These are phyloP conservation scores for Flaveria floridana DNA, from an alignment of 140 eudicot species.

Conservation along the genomic window DNA sequence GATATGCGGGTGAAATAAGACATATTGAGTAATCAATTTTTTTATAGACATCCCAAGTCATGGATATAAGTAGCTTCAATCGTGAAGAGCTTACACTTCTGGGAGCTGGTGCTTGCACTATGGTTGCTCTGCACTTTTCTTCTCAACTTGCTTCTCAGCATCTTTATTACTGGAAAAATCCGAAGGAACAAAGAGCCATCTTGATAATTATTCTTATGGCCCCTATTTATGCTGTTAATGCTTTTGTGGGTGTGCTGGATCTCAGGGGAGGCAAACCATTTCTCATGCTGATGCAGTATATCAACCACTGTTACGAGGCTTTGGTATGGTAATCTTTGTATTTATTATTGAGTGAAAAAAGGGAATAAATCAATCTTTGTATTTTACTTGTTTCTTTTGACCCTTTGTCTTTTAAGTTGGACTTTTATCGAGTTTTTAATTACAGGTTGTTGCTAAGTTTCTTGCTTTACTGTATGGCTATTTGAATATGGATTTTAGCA, in stretches of 20 bases:
- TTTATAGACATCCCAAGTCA: constrained; percentile 20
- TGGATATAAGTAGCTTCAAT: constrained; percentile 62
- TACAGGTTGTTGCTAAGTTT: constrained; percentile 81
- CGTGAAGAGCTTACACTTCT: constrained; percentile 59
- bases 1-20: not conserved
- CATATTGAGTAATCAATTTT: not conserved
- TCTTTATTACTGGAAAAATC: constrained; percentile 86
- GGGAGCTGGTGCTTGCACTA: constrained; percentile 58
- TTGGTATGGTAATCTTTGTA: constrained; percentile 52
- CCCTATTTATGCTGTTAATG: constrained; percentile 62
- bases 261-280: constrained; percentile 47
- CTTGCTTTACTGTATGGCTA: constrained; percentile 62
- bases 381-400: constrained; percentile 7
- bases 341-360: not conserved
- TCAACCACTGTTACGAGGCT: constrained; percentile 87
- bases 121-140: constrained; percentile 65
- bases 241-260: constrained; percentile 77
- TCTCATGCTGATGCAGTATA: constrained; percentile 56
- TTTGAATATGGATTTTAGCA: constrained; percentile 60
- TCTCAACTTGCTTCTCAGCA: constrained; percentile 82
- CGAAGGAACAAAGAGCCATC: constrained; percentile 84
- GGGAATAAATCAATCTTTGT: constrained; percentile 28
- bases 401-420: not conserved
- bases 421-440: constrained; percentile 14
- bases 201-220: constrained; percentile 64